Base-by-base conservation (phyloP, 345 rosid genomes). In the Litchi chinensis region DNA sequence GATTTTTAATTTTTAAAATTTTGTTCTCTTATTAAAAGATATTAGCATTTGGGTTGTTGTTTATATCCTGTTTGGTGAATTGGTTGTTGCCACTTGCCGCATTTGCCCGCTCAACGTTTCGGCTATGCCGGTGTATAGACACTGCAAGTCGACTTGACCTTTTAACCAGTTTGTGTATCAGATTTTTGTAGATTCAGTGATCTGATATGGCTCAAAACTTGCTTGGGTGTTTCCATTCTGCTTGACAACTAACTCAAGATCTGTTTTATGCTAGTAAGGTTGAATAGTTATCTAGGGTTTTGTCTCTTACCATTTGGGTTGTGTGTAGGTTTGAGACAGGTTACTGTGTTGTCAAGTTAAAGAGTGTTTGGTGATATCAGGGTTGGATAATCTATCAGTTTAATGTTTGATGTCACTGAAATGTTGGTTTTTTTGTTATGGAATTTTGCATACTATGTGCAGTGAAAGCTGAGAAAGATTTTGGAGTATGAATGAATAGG, bases 331-430 rank as follows among this genome's bases (percentile, higher is more conserved):
- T 46, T 72, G 75, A 50, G 37, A 67, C 39, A 71, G 80, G 71
- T 88, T 83, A 76, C 78, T 77, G 40, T 70, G 52, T 78, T 57
- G 86, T 80, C 70, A 86, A 83, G 88, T 65, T 70, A 54, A 73
- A 81, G 79, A 65, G 79, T 67, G 85, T 75, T 81, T 77, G 76
- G 81, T 78, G 81, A 57, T 77, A 74, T 75, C 67, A 68, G 76
- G 82, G 13, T 79, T 85, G 65, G 52, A 56, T 68, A 77, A 60
- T 59, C 48, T 82, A 63, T 76, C 77, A 43, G 39, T 72, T 57
- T 11, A 70, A 73, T 79, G 73, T 76, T 73, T 56, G 48, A 60
- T 68, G 74, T 44, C 69, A 73, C 22, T 71, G 16, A 37, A 70
- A 82, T 44, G 73, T 59, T 56, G 67, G 67, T 46, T 54, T 32